A percentile compares a stretch with the other conserved stretches of the same genome.
Conservation (phyloP, 139 green algal species). For the Astrephomene gubernaculifera region DNA sequence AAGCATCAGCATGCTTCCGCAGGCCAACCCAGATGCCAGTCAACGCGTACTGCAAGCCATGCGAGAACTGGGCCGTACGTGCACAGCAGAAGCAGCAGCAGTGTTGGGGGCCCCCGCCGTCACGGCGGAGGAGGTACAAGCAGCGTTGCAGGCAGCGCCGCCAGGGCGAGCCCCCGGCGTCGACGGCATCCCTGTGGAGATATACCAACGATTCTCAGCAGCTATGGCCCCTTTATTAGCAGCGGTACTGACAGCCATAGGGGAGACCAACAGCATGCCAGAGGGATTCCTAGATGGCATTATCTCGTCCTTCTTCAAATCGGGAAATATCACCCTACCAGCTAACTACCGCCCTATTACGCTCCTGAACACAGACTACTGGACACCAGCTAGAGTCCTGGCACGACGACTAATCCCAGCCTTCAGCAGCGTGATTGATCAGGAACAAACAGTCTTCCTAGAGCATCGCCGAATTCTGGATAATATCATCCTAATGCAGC, state of each 20-base stretch:
- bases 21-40: too few relatives aligned
- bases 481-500: slow-evolving; percentile 41
- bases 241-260: slow-evolving; percentile 12
- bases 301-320: slow-evolving; percentile 48
- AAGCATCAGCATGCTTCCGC: too few relatives aligned
- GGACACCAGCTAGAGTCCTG: slow-evolving; percentile 40
- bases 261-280: not conserved
- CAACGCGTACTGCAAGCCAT: too few relatives aligned
- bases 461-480: slow-evolving; percentile 39
- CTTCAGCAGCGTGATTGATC: slow-evolving; percentile 21
- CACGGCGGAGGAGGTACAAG: too few relatives aligned
- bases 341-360: slow-evolving; percentile 59
- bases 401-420: slow-evolving; percentile 1
- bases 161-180: not conserved
- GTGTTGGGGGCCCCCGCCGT: too few relatives aligned
- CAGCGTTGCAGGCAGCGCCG: too few relatives aligned
- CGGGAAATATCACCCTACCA: not conserved
- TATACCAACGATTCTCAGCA: slow-evolving; percentile 3
- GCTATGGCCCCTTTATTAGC: too few relatives aligned
- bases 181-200: slow-evolving; percentile 15
- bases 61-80: too few relatives aligned
- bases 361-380: slow-evolving; percentile 55
- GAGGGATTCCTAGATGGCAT: slow-evolving; percentile 40
- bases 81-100: too few relatives aligned
- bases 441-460: slow-evolving; percentile 61